Conservation (phyloP, 192 early-diverging fungal genomes). For the Backusella tarrabulga region DNA sequence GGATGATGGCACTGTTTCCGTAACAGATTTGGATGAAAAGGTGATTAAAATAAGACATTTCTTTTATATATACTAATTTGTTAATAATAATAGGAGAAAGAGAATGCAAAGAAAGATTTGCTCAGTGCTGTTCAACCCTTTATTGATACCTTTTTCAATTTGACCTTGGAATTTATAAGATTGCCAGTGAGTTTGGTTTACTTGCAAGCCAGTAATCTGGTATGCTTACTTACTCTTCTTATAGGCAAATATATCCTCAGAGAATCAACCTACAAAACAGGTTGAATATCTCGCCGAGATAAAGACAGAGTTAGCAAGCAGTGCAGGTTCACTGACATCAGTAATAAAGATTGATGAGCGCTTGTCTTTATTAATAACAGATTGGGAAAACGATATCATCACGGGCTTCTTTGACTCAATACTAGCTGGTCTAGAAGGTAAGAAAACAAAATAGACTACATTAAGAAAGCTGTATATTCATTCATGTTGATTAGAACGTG, state of each 20-base stretch:
- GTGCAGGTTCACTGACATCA: slow-evolving; percentile 27
- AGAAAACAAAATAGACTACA: background rate
- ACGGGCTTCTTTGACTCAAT: slow-evolving; percentile 8
- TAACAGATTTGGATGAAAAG: background rate
- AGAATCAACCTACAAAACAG: slow-evolving; percentile 14
- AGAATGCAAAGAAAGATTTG: slow-evolving; percentile 32
- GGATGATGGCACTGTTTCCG: background rate
- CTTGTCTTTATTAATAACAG: slow-evolving; percentile 3
- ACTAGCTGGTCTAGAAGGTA: slow-evolving; percentile 13
- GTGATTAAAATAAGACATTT: background rate
- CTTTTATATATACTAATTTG: too few species aligned
- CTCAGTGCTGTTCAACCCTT: slow-evolving; percentile 35
- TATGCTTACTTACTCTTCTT: background rate
- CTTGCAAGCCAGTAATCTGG: background rate
- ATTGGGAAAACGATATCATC: slow-evolving; percentile 26
- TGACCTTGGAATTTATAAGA: slow-evolving; percentile 40
- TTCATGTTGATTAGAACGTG: background rate
- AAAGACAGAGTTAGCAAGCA: background rate
- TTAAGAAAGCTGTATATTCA: background rate
- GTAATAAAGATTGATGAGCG: slow-evolving; percentile 23
- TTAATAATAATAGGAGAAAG: slow-evolving; percentile 16
- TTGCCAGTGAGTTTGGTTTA: slow-evolving; percentile 40
- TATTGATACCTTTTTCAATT: slow-evolving; percentile 46
- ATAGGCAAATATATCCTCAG: slow-evolving; percentile 3
- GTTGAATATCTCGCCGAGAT: slow-evolving; percentile 12